A percentile compares a stretch with the other conserved stretches of the same genome.
Evolutionary conservation across 2,329 filamentous ascomycete genomes (phyloP).

Genomic region (Conoideocrella luteorostrata): DNA sequence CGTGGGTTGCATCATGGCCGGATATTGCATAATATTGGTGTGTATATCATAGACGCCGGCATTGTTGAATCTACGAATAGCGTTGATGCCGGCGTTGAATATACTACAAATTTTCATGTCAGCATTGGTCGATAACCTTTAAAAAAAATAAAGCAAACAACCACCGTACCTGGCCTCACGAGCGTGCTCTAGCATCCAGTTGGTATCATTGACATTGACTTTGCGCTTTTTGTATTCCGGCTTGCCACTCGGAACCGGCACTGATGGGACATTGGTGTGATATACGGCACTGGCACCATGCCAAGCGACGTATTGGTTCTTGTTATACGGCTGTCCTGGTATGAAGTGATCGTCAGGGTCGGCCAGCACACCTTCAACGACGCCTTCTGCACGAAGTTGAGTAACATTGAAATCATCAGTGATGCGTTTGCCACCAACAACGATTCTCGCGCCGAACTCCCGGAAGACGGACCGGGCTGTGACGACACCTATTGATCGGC

Average conservation of each 20-base stretch:
- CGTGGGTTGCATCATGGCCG: conserved; percentile 81
- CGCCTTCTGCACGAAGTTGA: conserved; percentile 67
- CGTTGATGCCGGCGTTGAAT: conserved; percentile 73
- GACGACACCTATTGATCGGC: conserved; percentile 91
- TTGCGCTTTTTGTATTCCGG: conserved; percentile 75
- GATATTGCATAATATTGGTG: conserved; percentile 87
- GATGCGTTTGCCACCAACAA: conserved; percentile 82
- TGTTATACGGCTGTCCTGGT: conserved; percentile 84
- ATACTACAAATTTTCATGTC: conserved; percentile 44
- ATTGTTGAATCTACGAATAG: conserved; percentile 61
- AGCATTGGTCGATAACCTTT: too few species aligned
- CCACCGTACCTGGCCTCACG: conserved; percentile 72
- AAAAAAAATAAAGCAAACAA: background rate
- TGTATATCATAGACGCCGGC: conserved; percentile 86
- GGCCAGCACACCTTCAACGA: conserved; percentile 80
- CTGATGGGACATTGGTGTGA: conserved; percentile 70
- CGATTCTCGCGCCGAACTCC: conserved; percentile 90
- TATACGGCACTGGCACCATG: conserved; percentile 95
- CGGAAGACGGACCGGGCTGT: conserved; percentile 94
- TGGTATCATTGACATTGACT: conserved; percentile 83
- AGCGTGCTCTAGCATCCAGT: conserved; percentile 96
- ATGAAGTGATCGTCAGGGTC: conserved; percentile 81
- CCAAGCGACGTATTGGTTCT: conserved; percentile 98
- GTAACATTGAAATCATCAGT: conserved; percentile 84
- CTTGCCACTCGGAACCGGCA: conserved; percentile 71